Base-by-base conservation (phyloP, 345 rosid genomes). In the Eutrema yunnanense region DNA sequence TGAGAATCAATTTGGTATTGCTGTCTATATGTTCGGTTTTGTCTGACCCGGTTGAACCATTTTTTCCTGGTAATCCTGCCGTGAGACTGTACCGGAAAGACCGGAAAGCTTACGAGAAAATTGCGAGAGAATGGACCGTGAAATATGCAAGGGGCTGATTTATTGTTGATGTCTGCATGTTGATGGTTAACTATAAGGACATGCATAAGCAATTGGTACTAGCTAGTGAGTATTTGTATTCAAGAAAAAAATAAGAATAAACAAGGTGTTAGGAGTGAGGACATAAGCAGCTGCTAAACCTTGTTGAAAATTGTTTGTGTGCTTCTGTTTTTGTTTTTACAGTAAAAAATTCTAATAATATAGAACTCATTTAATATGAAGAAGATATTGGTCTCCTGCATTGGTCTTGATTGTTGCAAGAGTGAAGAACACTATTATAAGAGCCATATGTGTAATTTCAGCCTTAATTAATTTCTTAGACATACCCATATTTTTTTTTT, bases 321-420 rank as follows among this genome's bases (percentile, higher is more conserved):
- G 2, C 38, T 34, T 34, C 32, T 34, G 38, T 34, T 34, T 34
- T 34, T 34, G 8, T 34, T 5, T 34, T 34, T 34, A 34, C 38
- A 6, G 8, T 5, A 5, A 34, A 6, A 2, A 34, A 5, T 34
- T 34, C 38, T 6, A 5, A 30, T 34, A 33, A 13, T 41, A 30
- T 30, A 30, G 32, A 30, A 4, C 32, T 2, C 4, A 29, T 30
- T 30, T 30, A 30, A 30, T 30, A 30, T 30, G 32, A 3, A 10
- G 13, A 40, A 3, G 13, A 40, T 42, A 19, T 19, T 19, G 22
- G 22, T 19, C 22, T 19, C 22, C 55, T 34, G 78, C 78, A 26
- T 74, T 67, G 54, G 55, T 34, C 62, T 73, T 73, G 41, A 64
- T 41, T 73, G 27, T 64, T 73, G 68, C 78, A 41, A 67, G 60